Evolutionary conservation across 495 filamentous ascomycete genomes (phyloP), one percentile per base, ranked within the genome.

Genomic region (Hyaloscypha finlandica): DNA sequence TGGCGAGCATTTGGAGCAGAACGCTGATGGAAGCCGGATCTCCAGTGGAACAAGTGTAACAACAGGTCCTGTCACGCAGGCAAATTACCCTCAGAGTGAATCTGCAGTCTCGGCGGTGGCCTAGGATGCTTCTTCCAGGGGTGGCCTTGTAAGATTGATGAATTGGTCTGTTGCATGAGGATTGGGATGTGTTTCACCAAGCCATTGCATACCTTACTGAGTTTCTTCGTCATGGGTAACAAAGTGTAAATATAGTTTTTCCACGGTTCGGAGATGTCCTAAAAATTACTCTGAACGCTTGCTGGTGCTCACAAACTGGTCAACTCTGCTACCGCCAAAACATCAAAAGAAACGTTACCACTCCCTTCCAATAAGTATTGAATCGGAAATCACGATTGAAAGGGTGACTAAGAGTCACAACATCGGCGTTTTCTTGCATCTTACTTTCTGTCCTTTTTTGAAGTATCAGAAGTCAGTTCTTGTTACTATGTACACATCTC

Each of bases 11-110:
- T 37, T 39, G 48, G 63, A 57, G 20, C 19, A 30, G 12, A 42
- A 19, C 14, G 37, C 53, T 20, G 66, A 71, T 25, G 67, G 56
- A 32, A 73, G 67, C 45, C 39, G 71, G 64, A 48, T 73, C 22
- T 68, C 64, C 60, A 73, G 71, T 55, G 71, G 65, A 51, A 66
- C 62, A 16, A 66, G 61, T 22, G 59, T 70, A 30, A 66, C 68
- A 6, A 70, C 71, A 52, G 70, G 64, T 20, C 64, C 56, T 6
- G 62, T 31, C 1, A 14, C 30, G 6, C 20, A 20, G 16, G 16
- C 20, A 4, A 29, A 31, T 2, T 70, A 70, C 65, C 57, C 68
- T 16, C 57, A 58, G 16, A 70, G 68, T 32, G 68, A 70, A 20
- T 25, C 61, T 12, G 37, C 4, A 29, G 53, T 56, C 20, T 59